Percentiles rank a stretch among this genome's conserved stretches.
Evolutionary conservation across 2,329 filamentous ascomycete species (phyloP).

Genomic region (Fusarium xylarioides): DNA sequence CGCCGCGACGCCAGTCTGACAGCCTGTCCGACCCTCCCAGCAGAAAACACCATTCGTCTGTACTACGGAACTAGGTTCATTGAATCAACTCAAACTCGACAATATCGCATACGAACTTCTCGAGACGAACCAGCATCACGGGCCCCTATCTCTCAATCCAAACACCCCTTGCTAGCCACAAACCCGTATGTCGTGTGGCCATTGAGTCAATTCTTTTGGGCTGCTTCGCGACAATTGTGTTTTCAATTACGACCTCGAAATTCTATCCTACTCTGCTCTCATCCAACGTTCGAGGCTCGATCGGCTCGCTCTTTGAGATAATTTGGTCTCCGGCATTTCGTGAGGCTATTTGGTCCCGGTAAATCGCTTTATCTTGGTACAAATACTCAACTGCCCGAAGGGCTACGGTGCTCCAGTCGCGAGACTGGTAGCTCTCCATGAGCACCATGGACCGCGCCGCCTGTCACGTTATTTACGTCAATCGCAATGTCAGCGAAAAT

Average conservation of each 20-base stretch:
- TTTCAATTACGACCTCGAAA: slow-evolving; percentile 6
- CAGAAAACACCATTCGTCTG: slow-evolving; percentile 26
- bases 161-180: neutral
- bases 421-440: slow-evolving; percentile 67
- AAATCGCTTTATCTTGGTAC: slow-evolving; percentile 32
- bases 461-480: slow-evolving; percentile 69
- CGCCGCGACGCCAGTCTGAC: slow-evolving; percentile 30
- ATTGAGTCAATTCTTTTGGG: slow-evolving; percentile 21
- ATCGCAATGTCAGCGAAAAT: slow-evolving; percentile 61
- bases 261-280: neutral
- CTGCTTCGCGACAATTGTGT: slow-evolving; percentile 20
- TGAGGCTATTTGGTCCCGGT: slow-evolving; percentile 16
- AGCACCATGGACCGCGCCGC: slow-evolving; percentile 65
- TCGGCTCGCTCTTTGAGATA: slow-evolving; percentile 3
- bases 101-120: slow-evolving; percentile 11
- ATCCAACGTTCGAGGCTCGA: neutral
- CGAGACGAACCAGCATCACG: neutral
- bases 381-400: slow-evolving; percentile 45
- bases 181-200: slow-evolving; percentile 29
- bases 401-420: slow-evolving; percentile 67
- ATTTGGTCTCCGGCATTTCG: slow-evolving; percentile 28
- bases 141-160: neutral
- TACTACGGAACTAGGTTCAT: slow-evolving; percentile 24
- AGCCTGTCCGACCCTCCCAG: slow-evolving; percentile 33
- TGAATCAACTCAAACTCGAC: slow-evolving; percentile 19